Evolutionary conservation across 2,329 filamentous ascomycete genomes (phyloP).

Genomic region (Pseudocercospora eumusae): DNA sequence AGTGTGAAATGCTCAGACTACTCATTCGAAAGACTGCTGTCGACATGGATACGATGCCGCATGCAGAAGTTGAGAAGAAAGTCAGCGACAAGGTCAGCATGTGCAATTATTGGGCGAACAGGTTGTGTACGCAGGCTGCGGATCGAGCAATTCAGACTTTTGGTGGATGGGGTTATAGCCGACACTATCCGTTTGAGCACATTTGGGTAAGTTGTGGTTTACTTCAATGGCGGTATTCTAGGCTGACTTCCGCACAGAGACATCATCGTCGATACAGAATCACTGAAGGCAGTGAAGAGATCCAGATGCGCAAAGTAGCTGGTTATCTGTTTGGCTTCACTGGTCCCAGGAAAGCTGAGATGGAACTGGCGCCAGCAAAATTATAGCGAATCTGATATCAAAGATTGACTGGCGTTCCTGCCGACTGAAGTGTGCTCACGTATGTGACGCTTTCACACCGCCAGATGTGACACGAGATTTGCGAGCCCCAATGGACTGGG

Average conservation of each 20-base stretch:
- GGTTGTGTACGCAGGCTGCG: conserved; percentile 61
- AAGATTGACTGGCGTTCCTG: background rate
- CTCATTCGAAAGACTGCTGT: conserved; percentile 63
- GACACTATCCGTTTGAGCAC: background rate
- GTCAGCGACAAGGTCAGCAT: conserved; percentile 65
- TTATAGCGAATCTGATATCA: conserved; percentile 16
- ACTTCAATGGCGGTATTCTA: conserved; percentile 49
- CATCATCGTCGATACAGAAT: conserved; percentile 65
- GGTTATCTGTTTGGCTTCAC: conserved; percentile 60
- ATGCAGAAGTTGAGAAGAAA: conserved; percentile 58
- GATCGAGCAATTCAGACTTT: conserved; percentile 65
- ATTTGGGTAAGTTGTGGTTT: background rate
- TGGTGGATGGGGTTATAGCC: conserved; percentile 60
- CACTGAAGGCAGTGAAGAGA: conserved; percentile 65
- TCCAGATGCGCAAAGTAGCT: conserved; percentile 66
- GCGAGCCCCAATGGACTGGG: background rate
- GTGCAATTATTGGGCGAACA: conserved; percentile 67
- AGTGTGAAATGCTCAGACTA: conserved; percentile 62
- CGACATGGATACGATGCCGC: conserved; percentile 61
- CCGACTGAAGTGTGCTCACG: background rate
- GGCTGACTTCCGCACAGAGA: conserved; percentile 67
- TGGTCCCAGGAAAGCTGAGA: conserved; percentile 44
- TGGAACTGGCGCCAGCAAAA: conserved; percentile 26
- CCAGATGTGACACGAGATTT: background rate
- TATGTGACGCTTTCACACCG: background rate